A percentile compares a stretch with the other conserved stretches of the same genome.
These are phyloP conservation scores for Botrytis squamosa DNA, from an alignment of 2,329 filamentous ascomycete species.

Conservation along the genomic window DNA sequence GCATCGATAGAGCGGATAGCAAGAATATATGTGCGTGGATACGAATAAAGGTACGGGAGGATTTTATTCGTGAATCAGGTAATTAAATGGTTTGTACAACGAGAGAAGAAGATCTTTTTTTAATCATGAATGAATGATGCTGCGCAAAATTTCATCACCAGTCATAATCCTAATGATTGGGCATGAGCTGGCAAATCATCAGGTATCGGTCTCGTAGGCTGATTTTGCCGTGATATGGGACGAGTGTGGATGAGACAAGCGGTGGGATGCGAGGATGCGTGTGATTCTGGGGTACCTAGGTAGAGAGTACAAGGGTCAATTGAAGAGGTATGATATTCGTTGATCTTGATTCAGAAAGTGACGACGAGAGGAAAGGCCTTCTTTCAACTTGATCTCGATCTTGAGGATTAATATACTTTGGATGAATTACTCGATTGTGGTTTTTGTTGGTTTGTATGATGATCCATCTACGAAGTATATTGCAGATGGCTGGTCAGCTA, in stretches of 20 bases:
- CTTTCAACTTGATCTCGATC: conserved; percentile 1
- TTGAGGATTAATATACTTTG: background rate
- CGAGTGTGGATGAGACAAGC: background rate
- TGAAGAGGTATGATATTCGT: background rate
- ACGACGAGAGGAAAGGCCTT: background rate
- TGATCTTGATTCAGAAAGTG: background rate
- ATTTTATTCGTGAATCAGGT: conserved; percentile 11
- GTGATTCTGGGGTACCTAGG: conserved; percentile 4
- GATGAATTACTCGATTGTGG: background rate
- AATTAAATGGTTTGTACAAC: background rate
- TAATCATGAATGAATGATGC: background rate
- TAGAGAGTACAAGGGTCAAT: background rate
- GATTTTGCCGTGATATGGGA: conserved; percentile 18
- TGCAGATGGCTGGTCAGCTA: conserved; percentile 1
- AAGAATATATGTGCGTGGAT: background rate
- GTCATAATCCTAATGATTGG: conserved; percentile 17
- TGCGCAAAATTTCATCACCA: conserved; percentile 20
- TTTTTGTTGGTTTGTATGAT: background rate
- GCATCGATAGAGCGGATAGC: conserved; percentile 13
- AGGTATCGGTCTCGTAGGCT: conserved; percentile 13
- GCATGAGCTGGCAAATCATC: conserved; percentile 20
- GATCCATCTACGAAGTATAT: background rate
- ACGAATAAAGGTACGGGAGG: background rate
- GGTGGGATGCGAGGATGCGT: background rate
- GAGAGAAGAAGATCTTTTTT: background rate